Conservation (phyloP, 306 rosid genomes). For the Quercus suber region DNA sequence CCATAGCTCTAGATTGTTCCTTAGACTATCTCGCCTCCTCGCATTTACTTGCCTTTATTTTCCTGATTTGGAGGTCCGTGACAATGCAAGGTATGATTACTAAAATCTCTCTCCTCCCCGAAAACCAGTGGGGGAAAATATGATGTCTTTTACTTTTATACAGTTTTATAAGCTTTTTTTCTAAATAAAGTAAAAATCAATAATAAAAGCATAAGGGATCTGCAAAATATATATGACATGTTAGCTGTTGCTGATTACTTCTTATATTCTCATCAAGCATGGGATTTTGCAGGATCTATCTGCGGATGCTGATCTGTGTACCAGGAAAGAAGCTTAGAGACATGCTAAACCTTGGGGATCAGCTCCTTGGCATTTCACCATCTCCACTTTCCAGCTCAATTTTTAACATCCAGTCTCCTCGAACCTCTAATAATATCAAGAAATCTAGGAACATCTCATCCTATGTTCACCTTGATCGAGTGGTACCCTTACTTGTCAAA, state of each 20-base stretch:
- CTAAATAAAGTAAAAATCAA: constrained; percentile 6
- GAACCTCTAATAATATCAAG: constrained; percentile 60
- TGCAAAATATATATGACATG: background rate
- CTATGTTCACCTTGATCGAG: constrained; percentile 74
- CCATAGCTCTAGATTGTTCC: constrained; percentile 85
- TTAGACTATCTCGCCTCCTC: constrained; percentile 70
- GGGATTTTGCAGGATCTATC: constrained; percentile 71
- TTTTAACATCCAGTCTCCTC: constrained; percentile 73
- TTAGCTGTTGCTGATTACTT: background rate
- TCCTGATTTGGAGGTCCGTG: constrained; percentile 97
- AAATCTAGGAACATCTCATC: constrained; percentile 56
- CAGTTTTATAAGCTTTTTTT: background rate
- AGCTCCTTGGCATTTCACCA: constrained; percentile 61
- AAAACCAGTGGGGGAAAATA: too few species aligned
- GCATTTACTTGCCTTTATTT: constrained; percentile 78
- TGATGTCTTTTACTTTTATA: background rate
- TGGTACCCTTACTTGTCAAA: constrained; percentile 64
- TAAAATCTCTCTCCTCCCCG: background rate
- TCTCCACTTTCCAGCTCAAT: constrained; percentile 64
- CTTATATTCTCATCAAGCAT: background rate
- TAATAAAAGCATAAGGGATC: constrained; percentile 11
- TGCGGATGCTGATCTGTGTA: constrained; percentile 79
- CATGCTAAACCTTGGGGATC: constrained; percentile 70
- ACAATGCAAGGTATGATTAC: constrained; percentile 75
- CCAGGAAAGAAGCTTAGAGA: constrained; percentile 93